These are phyloP conservation scores for Neoboletus magnificus DNA, from an alignment of 768 basidiomycete genomes.

Conservation along the genomic window DNA sequence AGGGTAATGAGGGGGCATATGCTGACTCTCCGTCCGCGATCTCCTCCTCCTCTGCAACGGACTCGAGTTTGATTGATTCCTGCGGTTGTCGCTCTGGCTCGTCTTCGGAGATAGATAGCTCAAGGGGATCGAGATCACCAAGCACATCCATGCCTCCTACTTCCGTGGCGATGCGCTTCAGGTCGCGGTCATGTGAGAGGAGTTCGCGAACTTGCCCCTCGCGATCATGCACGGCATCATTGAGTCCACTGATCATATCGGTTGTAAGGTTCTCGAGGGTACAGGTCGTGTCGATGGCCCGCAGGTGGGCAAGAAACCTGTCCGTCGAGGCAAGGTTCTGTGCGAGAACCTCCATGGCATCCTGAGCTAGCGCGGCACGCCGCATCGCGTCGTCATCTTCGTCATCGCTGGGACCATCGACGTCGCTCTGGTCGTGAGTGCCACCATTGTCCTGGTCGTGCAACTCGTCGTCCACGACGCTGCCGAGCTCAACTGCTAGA, in stretches of 20 bases:
- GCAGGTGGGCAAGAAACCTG: slow-evolving; percentile 69
- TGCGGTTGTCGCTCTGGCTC: slow-evolving; percentile 27
- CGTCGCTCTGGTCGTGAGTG: slow-evolving; percentile 10
- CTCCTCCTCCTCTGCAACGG: slow-evolving; percentile 41
- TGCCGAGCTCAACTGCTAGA: slow-evolving; percentile 26
- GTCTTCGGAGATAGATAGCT: slow-evolving; percentile 32
- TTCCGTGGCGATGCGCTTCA: slow-evolving; percentile 72
- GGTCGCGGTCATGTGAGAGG: slow-evolving; percentile 74
- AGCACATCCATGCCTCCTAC: slow-evolving; percentile 75
- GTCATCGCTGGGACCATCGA: slow-evolving; percentile 20
- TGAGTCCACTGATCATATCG: slow-evolving; percentile 72
- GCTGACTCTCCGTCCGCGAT: slow-evolving; percentile 40
- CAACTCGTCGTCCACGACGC: slow-evolving; percentile 18
- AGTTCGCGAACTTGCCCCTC: slow-evolving; percentile 81
- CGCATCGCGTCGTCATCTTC: slow-evolving; percentile 28
- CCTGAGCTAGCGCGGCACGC: slow-evolving; percentile 34
- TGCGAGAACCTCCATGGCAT: slow-evolving; percentile 71
- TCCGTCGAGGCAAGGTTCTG: slow-evolving; percentile 76
- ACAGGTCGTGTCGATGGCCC: slow-evolving; percentile 54
- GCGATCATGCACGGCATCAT: slow-evolving; percentile 71
- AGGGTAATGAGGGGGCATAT: slow-evolving; percentile 38
- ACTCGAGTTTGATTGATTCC: slow-evolving; percentile 30
- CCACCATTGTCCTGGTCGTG: slow-evolving; percentile 10
- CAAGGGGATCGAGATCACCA: slow-evolving; percentile 63
- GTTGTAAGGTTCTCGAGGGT: slow-evolving; percentile 68